phyloP scores from a whole-genome alignment of 352 stramenopile genomes.

The Globisporangium lucens region DNA sequence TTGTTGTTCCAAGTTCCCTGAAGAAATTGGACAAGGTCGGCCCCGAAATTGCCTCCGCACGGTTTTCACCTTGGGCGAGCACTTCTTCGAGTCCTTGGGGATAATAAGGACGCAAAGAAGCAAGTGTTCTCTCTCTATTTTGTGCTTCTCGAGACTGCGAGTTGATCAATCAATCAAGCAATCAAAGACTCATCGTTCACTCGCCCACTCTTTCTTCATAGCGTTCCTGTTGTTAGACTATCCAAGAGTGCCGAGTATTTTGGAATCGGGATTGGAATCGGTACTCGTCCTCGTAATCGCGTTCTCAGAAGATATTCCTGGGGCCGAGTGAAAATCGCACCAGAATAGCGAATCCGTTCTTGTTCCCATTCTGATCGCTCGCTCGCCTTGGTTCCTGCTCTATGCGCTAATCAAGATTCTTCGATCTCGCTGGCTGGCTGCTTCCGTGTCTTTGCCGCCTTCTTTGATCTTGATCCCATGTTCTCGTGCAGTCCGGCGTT shows the following conservation, averaged over 20 bases:
- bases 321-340: neutral
- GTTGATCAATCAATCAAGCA: too few relatives aligned
- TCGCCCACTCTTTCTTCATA: neutral
- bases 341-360: constrained; percentile 6
- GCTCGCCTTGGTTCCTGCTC: neutral
- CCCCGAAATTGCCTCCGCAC: neutral
- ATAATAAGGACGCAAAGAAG: too few relatives aligned
- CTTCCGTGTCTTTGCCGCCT: constrained; percentile 6
- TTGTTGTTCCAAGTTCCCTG: neutral
- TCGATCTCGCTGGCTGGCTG: neutral
- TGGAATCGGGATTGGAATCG: neutral
- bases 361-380: constrained; percentile 6
- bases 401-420: neutral
- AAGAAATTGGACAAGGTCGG: neutral
- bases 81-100: too few relatives aligned
- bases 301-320: constrained; percentile 10
- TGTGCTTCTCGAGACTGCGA: neutral
- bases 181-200: too few relatives aligned
- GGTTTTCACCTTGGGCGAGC: neutral
- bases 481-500: constrained; percentile 1
- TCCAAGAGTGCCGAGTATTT: neutral
- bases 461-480: constrained; percentile 4
- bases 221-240: neutral
- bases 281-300: neutral
- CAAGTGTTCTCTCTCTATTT: neutral